Evolutionary conservation across 2,329 filamentous ascomycete species (phyloP).

Genomic region (Geosmithia flava): DNA sequence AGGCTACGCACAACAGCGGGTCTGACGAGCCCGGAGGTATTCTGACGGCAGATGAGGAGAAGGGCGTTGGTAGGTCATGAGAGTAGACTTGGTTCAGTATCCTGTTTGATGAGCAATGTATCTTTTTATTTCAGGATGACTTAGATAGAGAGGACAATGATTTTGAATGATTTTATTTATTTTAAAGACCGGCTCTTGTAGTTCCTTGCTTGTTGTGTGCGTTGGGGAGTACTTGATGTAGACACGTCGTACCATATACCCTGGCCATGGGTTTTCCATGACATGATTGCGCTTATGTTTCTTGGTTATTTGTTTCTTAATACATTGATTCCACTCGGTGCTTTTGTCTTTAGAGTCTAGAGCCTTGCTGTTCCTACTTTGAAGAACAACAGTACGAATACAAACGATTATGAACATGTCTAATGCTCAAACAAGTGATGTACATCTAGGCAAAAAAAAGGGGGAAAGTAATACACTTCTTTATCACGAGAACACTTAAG

Average conservation of each 20-base stretch:
- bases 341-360: background rate
- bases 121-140: too few species aligned
- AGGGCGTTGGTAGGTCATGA: background rate
- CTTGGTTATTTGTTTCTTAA: background rate
- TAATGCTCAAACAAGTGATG: too few species aligned
- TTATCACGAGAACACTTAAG: too few species aligned
- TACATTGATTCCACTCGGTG: too few species aligned
- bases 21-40: background rate
- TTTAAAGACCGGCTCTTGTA: background rate
- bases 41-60: background rate
- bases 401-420: too few species aligned
- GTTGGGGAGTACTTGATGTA: background rate
- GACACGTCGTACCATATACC: background rate
- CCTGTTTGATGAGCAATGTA: background rate
- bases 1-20: background rate
- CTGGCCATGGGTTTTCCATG: background rate
- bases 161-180: background rate
- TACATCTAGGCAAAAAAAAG: too few species aligned
- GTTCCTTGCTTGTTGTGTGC: background rate
- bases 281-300: background rate
- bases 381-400: too few species aligned
- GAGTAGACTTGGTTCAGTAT: background rate
- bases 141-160: background rate
- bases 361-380: too few species aligned
- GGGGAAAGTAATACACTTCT: too few species aligned